Evolutionary conservation across 2,329 filamentous ascomycete species (phyloP).

Genomic region (Aspergillus proliferans): DNA sequence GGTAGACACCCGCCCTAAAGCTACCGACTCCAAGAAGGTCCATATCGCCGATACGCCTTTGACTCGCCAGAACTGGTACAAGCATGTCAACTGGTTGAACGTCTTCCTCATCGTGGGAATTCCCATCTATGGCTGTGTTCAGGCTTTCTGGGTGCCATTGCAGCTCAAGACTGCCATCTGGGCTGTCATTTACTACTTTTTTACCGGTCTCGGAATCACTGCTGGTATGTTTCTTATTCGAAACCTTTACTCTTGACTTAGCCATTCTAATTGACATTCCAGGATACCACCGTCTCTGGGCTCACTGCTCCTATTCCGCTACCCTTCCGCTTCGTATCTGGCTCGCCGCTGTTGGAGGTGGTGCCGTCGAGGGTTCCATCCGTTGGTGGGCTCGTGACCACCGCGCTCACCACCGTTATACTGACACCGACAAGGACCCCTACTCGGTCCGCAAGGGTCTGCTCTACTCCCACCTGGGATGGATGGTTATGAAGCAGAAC

Average conservation of each 20-base stretch:
- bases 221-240: constrained; percentile 51
- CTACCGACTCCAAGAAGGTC: constrained; percentile 57
- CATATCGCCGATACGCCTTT: constrained; percentile 81
- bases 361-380: constrained; percentile 78
- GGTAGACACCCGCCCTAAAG: constrained; percentile 28
- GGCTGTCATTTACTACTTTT: constrained; percentile 74
- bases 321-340: constrained; percentile 70
- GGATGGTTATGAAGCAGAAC: constrained; percentile 94
- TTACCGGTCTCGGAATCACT: constrained; percentile 73
- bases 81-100: constrained; percentile 93
- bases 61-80: constrained; percentile 77
- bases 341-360: constrained; percentile 72
- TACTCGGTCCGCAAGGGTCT: constrained; percentile 88
- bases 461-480: constrained; percentile 76
- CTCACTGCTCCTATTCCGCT: constrained; percentile 77
- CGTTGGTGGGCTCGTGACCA: constrained; percentile 86
- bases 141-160: constrained; percentile 72
- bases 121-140: constrained; percentile 66
- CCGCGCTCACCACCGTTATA: constrained; percentile 83
- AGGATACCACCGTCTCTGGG: constrained; percentile 79
- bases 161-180: constrained; percentile 65
- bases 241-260: too few relatives aligned
- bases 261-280: constrained; percentile 8
- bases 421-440: constrained; percentile 86
- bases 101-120: constrained; percentile 72